Conservation (phyloP, 495 filamentous ascomycete species). For the Lichenothelia convexa region DNA sequence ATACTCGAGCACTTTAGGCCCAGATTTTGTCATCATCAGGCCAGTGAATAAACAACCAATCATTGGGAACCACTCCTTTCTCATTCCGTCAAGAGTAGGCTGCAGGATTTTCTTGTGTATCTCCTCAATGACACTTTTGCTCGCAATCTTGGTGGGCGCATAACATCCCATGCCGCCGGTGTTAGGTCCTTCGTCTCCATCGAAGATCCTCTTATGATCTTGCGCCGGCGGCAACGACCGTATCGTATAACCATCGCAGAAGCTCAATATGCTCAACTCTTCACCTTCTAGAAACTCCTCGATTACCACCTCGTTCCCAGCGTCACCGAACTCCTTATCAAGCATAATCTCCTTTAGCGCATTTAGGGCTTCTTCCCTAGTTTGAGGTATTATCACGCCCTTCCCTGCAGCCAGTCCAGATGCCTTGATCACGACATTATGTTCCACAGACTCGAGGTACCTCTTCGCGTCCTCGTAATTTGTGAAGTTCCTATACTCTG, state of each 20-base stretch:
- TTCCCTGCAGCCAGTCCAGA: constrained; percentile 76
- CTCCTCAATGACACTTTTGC: constrained; percentile 50
- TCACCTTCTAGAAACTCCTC: constrained; percentile 89
- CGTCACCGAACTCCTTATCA: constrained; percentile 66
- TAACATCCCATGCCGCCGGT: constrained; percentile 98
- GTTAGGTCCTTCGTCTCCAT: constrained; percentile 82
- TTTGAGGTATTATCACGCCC: constrained; percentile 70
- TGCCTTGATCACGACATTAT: constrained; percentile 81
- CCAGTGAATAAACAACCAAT: constrained; percentile 84
- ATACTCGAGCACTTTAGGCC: constrained; percentile 85
- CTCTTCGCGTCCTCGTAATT: constrained; percentile 56
- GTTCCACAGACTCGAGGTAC: constrained; percentile 55
- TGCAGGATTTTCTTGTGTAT: constrained; percentile 69
- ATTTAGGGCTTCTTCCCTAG: constrained; percentile 62
- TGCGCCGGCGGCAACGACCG: constrained; percentile 78
- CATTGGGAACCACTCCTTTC: constrained; percentile 51
- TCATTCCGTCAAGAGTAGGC: constrained; percentile 82
- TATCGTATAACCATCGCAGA: constrained; percentile 78
- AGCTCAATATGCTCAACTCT: constrained; percentile 77
- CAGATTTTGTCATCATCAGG: constrained; percentile 78
- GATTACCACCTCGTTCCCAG: constrained; percentile 86
- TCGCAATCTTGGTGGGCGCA: constrained; percentile 71
- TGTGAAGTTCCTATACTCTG: constrained; percentile 73
- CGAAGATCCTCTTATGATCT: constrained; percentile 87
- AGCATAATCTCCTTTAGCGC: constrained; percentile 83